phyloP scores from a whole-genome alignment of 2,329 filamentous ascomycete genomes.

The Aciculosporium take region DNA sequence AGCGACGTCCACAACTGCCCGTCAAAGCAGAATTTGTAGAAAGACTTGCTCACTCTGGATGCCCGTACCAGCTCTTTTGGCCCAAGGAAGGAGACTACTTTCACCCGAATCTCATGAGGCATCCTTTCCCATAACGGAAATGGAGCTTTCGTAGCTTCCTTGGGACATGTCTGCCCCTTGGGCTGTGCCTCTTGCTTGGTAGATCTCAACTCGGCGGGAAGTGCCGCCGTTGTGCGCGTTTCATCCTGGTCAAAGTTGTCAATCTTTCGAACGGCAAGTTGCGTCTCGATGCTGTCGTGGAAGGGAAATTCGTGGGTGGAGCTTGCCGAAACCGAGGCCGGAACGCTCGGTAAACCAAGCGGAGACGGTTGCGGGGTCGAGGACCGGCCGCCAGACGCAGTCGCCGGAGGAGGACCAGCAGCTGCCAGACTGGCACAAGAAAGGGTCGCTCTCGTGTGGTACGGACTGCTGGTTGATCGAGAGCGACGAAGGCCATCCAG shows the following conservation, averaged over 20 bases:
- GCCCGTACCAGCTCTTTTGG: slow-evolving; percentile 70
- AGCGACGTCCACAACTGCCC: slow-evolving; percentile 84
- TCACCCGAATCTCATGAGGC: slow-evolving; percentile 68
- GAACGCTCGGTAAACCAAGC: slow-evolving; percentile 21
- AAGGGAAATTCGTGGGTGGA: slow-evolving; percentile 26
- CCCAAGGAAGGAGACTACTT: slow-evolving; percentile 60
- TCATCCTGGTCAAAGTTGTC: slow-evolving; percentile 29
- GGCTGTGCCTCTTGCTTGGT: slow-evolving; percentile 17
- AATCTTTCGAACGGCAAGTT: slow-evolving; percentile 40
- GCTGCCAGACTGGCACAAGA: slow-evolving; percentile 41
- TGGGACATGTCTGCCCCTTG: slow-evolving; percentile 9
- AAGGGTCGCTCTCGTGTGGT: slow-evolving; percentile 38
- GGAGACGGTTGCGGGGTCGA: slow-evolving; percentile 26
- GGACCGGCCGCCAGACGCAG: slow-evolving; percentile 15
- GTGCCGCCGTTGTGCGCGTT: slow-evolving; percentile 35
- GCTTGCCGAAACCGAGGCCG: slow-evolving; percentile 25
- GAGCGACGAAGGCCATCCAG: slow-evolving; percentile 49
- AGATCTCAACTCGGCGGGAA: slow-evolving; percentile 50
- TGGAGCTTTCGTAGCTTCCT: slow-evolving; percentile 17
- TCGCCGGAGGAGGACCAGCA: slow-evolving; percentile 16
- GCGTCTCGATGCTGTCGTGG: slow-evolving; percentile 29
- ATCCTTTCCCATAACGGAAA: slow-evolving; percentile 66
- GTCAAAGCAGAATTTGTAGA: slow-evolving; percentile 78
- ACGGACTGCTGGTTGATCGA: slow-evolving; percentile 54
- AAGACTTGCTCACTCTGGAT: slow-evolving; percentile 64